Evolutionary conservation across 345 rosid species (phyloP).

Genomic region (Excoecaria agallocha): DNA sequence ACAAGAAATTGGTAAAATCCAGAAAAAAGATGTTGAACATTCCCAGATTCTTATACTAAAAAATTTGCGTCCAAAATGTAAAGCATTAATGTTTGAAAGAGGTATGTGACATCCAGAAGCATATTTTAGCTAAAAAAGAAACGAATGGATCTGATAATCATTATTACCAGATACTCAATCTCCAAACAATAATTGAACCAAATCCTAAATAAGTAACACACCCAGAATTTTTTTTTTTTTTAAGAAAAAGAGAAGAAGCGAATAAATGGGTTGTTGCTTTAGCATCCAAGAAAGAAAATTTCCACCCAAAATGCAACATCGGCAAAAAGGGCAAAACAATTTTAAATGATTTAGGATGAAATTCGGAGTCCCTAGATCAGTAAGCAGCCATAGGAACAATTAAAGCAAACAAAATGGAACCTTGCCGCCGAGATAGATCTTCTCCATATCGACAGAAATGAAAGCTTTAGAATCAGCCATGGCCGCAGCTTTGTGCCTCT

Average conservation of each 20-base stretch:
- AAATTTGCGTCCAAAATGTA: not conserved
- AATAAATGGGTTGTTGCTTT: not conserved
- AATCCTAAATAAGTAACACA: not conserved
- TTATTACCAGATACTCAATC: conserved; percentile 6
- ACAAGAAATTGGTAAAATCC: not conserved
- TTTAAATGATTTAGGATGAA: not conserved
- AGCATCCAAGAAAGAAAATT: not conserved
- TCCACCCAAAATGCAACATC: too few relatives aligned
- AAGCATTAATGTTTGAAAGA: not conserved
- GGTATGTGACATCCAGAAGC: not conserved
- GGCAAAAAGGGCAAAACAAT: not conserved
- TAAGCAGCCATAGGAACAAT: too few relatives aligned
- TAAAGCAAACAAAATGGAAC: conserved; percentile 24
- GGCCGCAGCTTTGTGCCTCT: conserved; percentile 42
- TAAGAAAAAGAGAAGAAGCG: not conserved
- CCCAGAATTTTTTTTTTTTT: not conserved
- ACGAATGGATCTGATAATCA: conserved; percentile 7
- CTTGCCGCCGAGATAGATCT: conserved; percentile 90
- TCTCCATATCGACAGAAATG: conserved; percentile 65
- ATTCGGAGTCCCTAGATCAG: not conserved
- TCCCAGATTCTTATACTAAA: not conserved
- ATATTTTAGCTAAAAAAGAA: not conserved
- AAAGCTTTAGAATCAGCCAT: conserved; percentile 60
- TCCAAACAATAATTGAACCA: not conserved
- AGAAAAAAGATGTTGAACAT: not conserved